Conservation (phyloP, 495 filamentous ascomycete genomes). For the Lineolata rhizophorae region DNA sequence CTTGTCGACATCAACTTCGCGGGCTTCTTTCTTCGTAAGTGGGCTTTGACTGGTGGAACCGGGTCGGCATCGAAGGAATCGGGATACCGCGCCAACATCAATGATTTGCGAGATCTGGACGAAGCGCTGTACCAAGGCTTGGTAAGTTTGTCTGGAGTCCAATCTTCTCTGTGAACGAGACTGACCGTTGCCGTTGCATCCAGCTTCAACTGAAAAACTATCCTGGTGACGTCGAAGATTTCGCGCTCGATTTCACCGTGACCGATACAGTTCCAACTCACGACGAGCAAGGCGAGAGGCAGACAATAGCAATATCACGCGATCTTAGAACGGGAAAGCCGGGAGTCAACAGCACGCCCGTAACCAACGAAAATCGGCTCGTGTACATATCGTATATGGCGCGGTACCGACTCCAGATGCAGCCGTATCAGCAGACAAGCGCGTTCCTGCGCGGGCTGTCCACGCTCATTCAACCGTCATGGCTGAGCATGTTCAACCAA, state of each 20-base stretch:
- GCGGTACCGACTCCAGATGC: conserved; percentile 59
- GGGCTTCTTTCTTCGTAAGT: conserved; percentile 88
- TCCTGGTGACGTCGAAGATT: conserved; percentile 54
- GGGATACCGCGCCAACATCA: conserved; percentile 68
- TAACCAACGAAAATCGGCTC: conserved; percentile 78
- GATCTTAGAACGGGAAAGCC: conserved; percentile 52
- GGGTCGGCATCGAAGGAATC: conserved; percentile 38
- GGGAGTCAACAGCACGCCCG: conserved; percentile 50
- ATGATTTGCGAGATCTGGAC: conserved; percentile 84
- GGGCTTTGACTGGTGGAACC: conserved; percentile 53
- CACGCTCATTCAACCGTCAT: conserved; percentile 71
- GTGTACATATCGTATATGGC: conserved; percentile 90
- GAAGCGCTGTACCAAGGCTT: conserved; percentile 86
- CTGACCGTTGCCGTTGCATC: no score
- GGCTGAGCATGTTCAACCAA: conserved; percentile 98
- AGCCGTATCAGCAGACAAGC: conserved; percentile 55
- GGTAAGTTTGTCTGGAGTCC: conserved; percentile 19
- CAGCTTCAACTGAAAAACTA: conserved; percentile 78
- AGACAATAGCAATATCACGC: conserved; percentile 34
- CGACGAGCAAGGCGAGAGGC: conserved; percentile 17
- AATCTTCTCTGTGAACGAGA: conserved; percentile 3
- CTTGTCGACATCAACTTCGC: conserved; percentile 87
- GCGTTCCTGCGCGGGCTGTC: conserved; percentile 74
- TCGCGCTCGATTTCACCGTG: conserved; percentile 77
- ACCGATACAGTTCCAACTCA: conserved; percentile 47